phyloP scores from a whole-genome alignment of 129 eudicot genomes.

The Ambrosia trifida region DNA sequence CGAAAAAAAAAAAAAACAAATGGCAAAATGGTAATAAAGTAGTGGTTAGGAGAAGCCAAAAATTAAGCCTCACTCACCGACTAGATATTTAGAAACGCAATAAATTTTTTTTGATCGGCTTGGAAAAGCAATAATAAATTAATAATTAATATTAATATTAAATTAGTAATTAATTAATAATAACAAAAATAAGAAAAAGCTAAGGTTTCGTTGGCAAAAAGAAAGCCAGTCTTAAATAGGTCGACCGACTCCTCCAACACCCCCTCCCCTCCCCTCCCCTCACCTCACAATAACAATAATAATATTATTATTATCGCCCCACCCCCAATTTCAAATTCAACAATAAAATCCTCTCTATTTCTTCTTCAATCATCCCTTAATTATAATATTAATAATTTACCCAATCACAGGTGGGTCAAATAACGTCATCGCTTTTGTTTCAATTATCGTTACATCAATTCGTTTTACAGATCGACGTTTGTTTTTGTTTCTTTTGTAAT shows the following conservation, averaged over 20 bases:
- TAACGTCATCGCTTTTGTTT: not conserved
- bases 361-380: slow-evolving; percentile 18
- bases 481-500: not conserved
- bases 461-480: slow-evolving; percentile 11
- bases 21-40: slow-evolving; percentile 25
- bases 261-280: not conserved
- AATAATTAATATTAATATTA: too few species aligned
- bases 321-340: slow-evolving; percentile 8
- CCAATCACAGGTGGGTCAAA: slow-evolving; percentile 40
- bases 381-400: not conserved
- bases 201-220: slow-evolving; percentile 40
- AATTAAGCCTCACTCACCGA: slow-evolving; percentile 40
- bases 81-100: too few species aligned
- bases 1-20: not conserved
- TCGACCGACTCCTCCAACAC: slow-evolving; percentile 27
- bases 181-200: not conserved
- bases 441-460: slow-evolving; percentile 11
- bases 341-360: not conserved
- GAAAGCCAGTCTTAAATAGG: slow-evolving; percentile 39
- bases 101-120: too few species aligned
- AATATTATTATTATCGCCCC: slow-evolving; percentile 18
- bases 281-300: slow-evolving; percentile 26
- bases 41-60: slow-evolving; percentile 27
- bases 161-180: too few species aligned
- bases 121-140: too few species aligned